Percentiles rank a stretch among this genome's conserved stretches.
These are phyloP conservation scores for Aegilops longissima DNA, from an alignment of 176 grass and related monocot species.

Conservation along the genomic window DNA sequence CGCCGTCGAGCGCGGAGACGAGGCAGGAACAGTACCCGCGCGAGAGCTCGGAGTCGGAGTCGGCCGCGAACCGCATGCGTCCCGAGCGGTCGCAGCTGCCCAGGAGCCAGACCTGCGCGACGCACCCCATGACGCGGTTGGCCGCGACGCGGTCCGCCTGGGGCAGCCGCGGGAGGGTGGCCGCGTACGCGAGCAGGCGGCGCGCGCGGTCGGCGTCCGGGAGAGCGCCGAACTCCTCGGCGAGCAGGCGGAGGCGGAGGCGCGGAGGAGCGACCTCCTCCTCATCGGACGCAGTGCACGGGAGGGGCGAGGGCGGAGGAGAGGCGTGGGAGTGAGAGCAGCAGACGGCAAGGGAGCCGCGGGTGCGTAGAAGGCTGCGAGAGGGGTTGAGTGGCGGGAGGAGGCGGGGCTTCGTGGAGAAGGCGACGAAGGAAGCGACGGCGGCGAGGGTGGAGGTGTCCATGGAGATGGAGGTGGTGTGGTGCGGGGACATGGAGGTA, in stretches of 20 bases:
- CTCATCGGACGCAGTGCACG: constrained; percentile 16
- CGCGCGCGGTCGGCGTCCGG: constrained; percentile 59
- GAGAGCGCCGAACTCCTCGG: constrained; percentile 65
- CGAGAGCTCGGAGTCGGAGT: constrained; percentile 94
- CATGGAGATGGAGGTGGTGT: constrained; percentile 41
- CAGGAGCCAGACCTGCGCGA: constrained; percentile 61
- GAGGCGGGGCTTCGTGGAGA: not conserved
- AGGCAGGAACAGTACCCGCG: constrained; percentile 83
- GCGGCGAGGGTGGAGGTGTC: constrained; percentile 32
- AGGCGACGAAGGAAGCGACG: constrained; percentile 13
- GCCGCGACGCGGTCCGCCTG: constrained; percentile 40
- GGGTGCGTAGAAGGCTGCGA: not conserved
- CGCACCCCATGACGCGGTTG: constrained; percentile 96
- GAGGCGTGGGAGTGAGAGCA: constrained; percentile 39
- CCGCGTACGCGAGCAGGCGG: constrained; percentile 60
- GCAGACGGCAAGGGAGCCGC: constrained; percentile 22
- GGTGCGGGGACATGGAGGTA: not conserved
- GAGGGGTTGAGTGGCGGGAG: not conserved
- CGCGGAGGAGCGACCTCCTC: not conserved
- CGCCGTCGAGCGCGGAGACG: constrained; percentile 69
- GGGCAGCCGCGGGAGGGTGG: constrained; percentile 62
- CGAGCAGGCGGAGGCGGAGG: constrained; percentile 48
- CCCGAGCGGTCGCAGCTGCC: constrained; percentile 29
- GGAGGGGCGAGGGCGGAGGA: constrained; percentile 16
- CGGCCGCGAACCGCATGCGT: constrained; percentile 77